These are phyloP conservation scores for Colletotrichum siamense DNA, from an alignment of 2,329 filamentous ascomycete genomes.

Conservation along the genomic window DNA sequence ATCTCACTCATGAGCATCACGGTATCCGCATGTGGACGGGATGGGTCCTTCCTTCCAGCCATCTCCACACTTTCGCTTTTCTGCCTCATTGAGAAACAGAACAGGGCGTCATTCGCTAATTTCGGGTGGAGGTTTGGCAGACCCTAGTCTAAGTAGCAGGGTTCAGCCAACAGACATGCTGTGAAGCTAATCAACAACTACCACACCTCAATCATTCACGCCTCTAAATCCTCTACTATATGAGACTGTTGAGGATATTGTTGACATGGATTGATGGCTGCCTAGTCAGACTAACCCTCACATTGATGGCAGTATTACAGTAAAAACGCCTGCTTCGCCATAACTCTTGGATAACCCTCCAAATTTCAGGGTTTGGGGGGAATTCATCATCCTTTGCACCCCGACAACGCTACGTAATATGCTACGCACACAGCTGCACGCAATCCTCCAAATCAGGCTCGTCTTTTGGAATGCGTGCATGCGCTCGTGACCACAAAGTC, in stretches of 20 bases:
- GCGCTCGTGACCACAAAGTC: not conserved
- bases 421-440: not conserved
- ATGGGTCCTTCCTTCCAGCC: not conserved
- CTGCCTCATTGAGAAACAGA: not conserved
- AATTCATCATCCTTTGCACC: not conserved
- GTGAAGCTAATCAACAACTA: not conserved
- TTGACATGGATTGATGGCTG: not conserved
- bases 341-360: not conserved
- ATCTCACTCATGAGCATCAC: not conserved
- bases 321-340: not conserved
- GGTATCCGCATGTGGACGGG: not conserved
- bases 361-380: not conserved
- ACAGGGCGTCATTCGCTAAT: not conserved
- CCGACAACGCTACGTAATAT: not conserved
- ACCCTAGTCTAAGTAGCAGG: not conserved
- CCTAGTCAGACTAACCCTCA: not conserved
- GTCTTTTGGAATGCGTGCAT: not conserved
- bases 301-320: not conserved
- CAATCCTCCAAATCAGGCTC: not conserved
- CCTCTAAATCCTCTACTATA: not conserved
- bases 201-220: not conserved
- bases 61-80: not conserved
- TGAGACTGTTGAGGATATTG: not conserved
- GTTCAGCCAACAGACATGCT: not conserved
- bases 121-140: not conserved